Base-by-base conservation (phyloP, 345 rosid genomes). In the Crucihimalaya himalaica region DNA sequence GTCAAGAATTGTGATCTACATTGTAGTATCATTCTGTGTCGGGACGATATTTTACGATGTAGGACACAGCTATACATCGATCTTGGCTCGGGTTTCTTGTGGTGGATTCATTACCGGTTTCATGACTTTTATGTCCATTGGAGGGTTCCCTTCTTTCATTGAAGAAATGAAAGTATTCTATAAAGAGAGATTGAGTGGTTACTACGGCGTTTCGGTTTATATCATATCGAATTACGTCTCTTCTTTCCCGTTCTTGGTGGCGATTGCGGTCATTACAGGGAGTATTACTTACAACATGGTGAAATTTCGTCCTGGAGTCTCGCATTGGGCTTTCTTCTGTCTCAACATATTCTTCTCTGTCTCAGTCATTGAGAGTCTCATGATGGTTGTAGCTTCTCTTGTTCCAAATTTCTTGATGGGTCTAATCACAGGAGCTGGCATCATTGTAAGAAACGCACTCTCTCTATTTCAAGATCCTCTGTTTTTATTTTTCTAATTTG, bases 41-140 rank as follows among this genome's bases (percentile, higher is more conserved):
- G 96, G 93, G 12, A 87, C 93, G 1, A 82, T 89, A 4, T 89
- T 82, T 74, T 82, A 53, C 60, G 81, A 89, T 71, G 82, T 89
- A 6, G 93, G 96, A 50, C 35, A 66, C 29, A 85, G 89, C 58
- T 88, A 88, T 66, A 86, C 90, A 46, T 80, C 96, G 12, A 90
- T 90, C 79, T 70, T 88, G 67, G 92, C 96, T 7, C 70, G 96
- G 19, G 84, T 86, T 37, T 78, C 93, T 16, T 90, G 96, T 15
- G 93, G 92, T 51, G 92, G 79, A 46, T 90, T 90, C 67, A 82
- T 90, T 13, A 86, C 90, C 8, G 91, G 91, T 34, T 90, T 90
- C 76, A 86, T 90, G 96, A 85, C 93, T 5, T 90, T 88, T 59
- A 88, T 90, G 92, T 88, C 97, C 35, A 88, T 90, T 46, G 97